These are phyloP conservation scores for Punctularia strigosozonata DNA, from an alignment of 768 basidiomycete species.

Conservation along the genomic window DNA sequence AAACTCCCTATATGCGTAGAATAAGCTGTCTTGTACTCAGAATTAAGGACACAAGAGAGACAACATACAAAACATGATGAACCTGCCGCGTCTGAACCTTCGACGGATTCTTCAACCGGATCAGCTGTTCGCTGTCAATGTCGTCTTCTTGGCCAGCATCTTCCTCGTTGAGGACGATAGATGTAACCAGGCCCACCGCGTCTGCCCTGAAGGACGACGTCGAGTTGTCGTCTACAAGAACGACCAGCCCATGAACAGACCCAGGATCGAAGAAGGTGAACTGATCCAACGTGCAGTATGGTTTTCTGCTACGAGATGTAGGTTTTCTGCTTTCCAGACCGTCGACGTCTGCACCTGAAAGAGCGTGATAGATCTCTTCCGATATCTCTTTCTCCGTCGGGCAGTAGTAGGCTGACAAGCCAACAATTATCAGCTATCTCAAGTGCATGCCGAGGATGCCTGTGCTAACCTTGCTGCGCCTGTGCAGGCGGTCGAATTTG, in stretches of 20 bases:
- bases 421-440: neutral
- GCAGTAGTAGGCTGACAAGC: neutral
- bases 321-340: conserved; percentile 11
- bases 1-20: conserved; percentile 33
- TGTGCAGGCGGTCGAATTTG: neutral
- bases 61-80: conserved; percentile 35
- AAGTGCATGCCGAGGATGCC: neutral
- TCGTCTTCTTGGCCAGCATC: conserved; percentile 53
- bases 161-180: conserved; percentile 41
- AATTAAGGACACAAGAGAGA: conserved; percentile 1
- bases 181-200: conserved; percentile 42
- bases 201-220: conserved; percentile 11
- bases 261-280: conserved; percentile 52
- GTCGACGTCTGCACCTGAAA: conserved; percentile 17
- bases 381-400: conserved; percentile 3
- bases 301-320: conserved; percentile 29
- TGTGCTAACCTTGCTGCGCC: neutral
- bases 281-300: conserved; percentile 41
- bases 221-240: conserved; percentile 29
- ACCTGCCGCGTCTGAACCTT: conserved; percentile 27
- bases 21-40: conserved; percentile 1
- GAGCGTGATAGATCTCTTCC: conserved; percentile 9
- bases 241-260: conserved; percentile 31
- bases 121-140: conserved; percentile 19
- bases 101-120: conserved; percentile 14